Conservation (phyloP, 2,329 filamentous ascomycete genomes). For the Aureobasidium sp. region DNA sequence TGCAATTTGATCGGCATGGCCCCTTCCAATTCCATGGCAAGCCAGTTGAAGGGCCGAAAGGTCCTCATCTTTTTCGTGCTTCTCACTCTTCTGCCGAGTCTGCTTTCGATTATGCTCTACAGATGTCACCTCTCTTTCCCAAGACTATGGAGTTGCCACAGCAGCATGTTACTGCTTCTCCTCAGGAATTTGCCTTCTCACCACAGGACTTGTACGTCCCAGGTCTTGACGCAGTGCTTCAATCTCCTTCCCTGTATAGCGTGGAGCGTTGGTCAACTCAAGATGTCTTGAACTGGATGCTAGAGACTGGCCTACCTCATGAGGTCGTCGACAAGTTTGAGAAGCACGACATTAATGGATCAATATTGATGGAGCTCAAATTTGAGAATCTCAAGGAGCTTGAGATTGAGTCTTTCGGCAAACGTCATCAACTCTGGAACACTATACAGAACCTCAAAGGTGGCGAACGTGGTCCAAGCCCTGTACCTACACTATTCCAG, state of each 20-base stretch:
- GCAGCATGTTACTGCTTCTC: constrained; percentile 21
- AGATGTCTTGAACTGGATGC: constrained; percentile 82
- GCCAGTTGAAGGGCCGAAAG: constrained; percentile 70
- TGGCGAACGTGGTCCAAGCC: constrained; percentile 36
- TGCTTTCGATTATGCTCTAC: constrained; percentile 48
- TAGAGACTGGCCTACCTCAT: constrained; percentile 70
- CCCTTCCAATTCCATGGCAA: constrained; percentile 59
- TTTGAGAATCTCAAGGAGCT: constrained; percentile 82
- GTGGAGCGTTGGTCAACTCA: constrained; percentile 64
- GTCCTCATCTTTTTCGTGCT: constrained; percentile 77
- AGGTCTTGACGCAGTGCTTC: constrained; percentile 15
- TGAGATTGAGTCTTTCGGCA: constrained; percentile 73
- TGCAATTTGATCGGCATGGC: constrained; percentile 40
- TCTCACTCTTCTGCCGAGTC: constrained; percentile 55
- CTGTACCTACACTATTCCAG: constrained; percentile 42
- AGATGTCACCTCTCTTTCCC: constrained; percentile 67
- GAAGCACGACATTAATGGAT: constrained; percentile 85
- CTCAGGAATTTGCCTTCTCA: constrained; percentile 35
- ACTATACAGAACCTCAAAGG: constrained; percentile 64
- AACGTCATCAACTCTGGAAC: constrained; percentile 72
- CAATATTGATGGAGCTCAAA: constrained; percentile 81
- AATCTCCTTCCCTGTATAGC: constrained; percentile 25
- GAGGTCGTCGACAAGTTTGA: constrained; percentile 76
- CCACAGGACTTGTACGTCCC: constrained; percentile 23
- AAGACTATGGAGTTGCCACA: constrained; percentile 43